These are phyloP conservation scores for Pythium phragmiticola DNA, from an alignment of 352 stramenopile species.

Conservation along the genomic window DNA sequence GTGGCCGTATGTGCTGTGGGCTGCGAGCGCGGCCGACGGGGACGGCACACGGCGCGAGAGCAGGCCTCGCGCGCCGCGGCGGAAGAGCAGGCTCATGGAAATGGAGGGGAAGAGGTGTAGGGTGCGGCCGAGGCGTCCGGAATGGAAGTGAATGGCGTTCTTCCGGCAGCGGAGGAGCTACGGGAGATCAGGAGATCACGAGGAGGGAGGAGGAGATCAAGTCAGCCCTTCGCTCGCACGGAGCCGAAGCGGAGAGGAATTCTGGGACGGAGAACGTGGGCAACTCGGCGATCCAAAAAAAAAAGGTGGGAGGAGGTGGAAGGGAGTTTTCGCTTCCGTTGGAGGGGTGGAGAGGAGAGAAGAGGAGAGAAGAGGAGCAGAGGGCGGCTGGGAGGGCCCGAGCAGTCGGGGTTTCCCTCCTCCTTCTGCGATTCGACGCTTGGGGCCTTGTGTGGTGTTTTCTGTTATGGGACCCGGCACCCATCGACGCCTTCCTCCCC, in stretches of 20 bases:
- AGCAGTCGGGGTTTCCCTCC: constrained; percentile 24
- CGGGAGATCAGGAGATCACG: not conserved
- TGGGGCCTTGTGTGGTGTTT: constrained; percentile 21
- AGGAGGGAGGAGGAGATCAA: constrained; percentile 13
- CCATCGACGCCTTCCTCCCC: not conserved
- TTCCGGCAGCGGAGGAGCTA: constrained; percentile 7
- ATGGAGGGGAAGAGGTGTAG: not conserved
- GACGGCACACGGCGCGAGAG: constrained; percentile 27
- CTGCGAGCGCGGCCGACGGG: constrained; percentile 26
- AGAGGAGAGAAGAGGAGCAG: not conserved
- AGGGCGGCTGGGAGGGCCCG: constrained; percentile 20
- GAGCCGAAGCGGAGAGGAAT: not conserved
- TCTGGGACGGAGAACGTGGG: constrained; percentile 23
- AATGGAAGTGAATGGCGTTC: constrained; percentile 21
- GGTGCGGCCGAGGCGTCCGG: constrained; percentile 14
- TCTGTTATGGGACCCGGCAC: constrained; percentile 20
- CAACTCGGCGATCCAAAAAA: constrained; percentile 15
- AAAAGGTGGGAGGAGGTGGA: constrained; percentile 9
- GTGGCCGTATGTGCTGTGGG: constrained; percentile 55
- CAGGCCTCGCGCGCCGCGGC: constrained; percentile 32
- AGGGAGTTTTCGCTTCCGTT: constrained; percentile 3
- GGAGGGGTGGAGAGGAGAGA: constrained; percentile 7
- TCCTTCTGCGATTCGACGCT: constrained; percentile 22
- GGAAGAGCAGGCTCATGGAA: constrained; percentile 46
- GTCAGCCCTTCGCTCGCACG: not conserved